Evolutionary conservation across 169 alveolate genomes (phyloP).

Genomic region (Plasmodium falciparum): DNA sequence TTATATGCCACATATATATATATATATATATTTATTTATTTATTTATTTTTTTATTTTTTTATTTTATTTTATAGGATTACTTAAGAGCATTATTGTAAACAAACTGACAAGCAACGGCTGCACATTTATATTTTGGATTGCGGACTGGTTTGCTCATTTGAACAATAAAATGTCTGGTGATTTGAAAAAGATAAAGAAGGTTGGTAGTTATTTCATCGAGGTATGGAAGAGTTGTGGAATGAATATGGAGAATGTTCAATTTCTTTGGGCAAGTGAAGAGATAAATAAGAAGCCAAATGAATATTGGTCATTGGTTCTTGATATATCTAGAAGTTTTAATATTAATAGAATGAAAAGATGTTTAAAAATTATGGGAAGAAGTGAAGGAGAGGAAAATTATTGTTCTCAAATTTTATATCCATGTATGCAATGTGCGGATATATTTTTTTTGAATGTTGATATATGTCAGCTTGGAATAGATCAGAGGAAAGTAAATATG

Average conservation of each 20-base stretch:
- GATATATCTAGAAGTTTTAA: constrained; percentile 95
- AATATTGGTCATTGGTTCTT: constrained; percentile 97
- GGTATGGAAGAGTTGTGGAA: constrained; percentile 99
- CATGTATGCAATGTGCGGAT: constrained; percentile 99
- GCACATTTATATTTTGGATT: constrained; percentile 98
- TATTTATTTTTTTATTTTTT: neutral
- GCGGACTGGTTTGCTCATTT: constrained; percentile 99
- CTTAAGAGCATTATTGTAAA: constrained; percentile 93
- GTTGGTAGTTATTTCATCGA: constrained; percentile 99
- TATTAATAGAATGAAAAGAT: constrained; percentile 95
- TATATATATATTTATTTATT: constrained; percentile 6
- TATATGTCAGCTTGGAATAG: constrained; percentile 99
- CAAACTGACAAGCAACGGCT: constrained; percentile 96
- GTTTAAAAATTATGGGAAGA: constrained; percentile 99
- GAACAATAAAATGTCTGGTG: constrained; percentile 99
- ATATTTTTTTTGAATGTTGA: constrained; percentile 98
- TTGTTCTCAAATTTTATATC: constrained; percentile 93
- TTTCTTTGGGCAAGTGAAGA: constrained; percentile 99
- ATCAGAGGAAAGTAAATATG: constrained; percentile 99
- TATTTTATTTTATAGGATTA: constrained; percentile 36
- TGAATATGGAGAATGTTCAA: constrained; percentile 96
- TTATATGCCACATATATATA: neutral
- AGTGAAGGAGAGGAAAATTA: constrained; percentile 96
- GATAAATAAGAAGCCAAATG: constrained; percentile 95
- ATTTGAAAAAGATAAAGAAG: constrained; percentile 92